Evolutionary conservation across 768 basidiomycete species (phyloP).

Genomic region (Phylloporus scabripes): DNA sequence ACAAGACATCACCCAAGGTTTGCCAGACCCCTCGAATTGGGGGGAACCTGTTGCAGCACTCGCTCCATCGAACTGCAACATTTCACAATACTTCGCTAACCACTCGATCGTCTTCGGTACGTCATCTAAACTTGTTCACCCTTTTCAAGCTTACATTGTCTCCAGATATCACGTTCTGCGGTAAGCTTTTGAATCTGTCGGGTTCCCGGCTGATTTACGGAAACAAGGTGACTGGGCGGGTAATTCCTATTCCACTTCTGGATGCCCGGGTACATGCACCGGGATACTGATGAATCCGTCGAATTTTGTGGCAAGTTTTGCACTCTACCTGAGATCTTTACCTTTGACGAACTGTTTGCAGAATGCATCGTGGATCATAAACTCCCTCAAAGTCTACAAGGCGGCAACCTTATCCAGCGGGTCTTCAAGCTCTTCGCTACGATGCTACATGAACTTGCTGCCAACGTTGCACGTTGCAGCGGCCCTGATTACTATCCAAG

Average conservation of each 20-base stretch:
- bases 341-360: slow-evolving; percentile 24
- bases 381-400: slow-evolving; percentile 69
- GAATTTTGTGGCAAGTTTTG: slow-evolving; percentile 60
- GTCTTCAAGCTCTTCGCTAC: slow-evolving; percentile 21
- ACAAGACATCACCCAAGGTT: slow-evolving; percentile 53
- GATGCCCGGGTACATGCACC: slow-evolving; percentile 70
- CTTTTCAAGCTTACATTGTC: slow-evolving; percentile 12
- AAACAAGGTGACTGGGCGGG: slow-evolving; percentile 76
- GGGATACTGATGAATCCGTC: slow-evolving; percentile 57
- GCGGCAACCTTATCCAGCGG: slow-evolving; percentile 44
- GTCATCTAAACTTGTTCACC: slow-evolving; percentile 21
- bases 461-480: slow-evolving; percentile 10
- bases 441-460: slow-evolving; percentile 2
- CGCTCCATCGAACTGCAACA: slow-evolving; percentile 49
- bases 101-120: slow-evolving; percentile 73
- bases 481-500: slow-evolving; percentile 7
- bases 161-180: slow-evolving; percentile 78
- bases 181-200: slow-evolving; percentile 33
- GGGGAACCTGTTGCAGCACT: slow-evolving; percentile 61
- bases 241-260: slow-evolving; percentile 67
- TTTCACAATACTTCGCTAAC: slow-evolving; percentile 53
- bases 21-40: slow-evolving; percentile 65
- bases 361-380: slow-evolving; percentile 82
- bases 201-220: slow-evolving; percentile 5
- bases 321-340: neutral